A percentile compares a stretch with the other conserved stretches of the same genome.
Evolutionary conservation across 2,329 filamentous ascomycete species (phyloP).

Genomic region (Ceratocystis huliohia): DNA sequence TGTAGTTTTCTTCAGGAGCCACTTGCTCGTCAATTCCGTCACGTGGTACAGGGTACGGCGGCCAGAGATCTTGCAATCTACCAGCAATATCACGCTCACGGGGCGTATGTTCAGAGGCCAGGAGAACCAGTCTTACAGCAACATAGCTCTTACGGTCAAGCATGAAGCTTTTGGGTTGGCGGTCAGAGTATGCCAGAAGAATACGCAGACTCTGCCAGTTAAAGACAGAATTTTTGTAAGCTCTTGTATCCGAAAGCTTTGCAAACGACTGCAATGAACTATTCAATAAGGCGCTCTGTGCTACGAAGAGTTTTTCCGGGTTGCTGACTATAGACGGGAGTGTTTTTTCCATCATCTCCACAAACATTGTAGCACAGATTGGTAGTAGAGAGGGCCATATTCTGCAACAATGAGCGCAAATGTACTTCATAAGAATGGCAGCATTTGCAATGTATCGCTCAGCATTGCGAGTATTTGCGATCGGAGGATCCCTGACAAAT

Average conservation of each 20-base stretch:
- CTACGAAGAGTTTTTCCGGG: constrained; percentile 22
- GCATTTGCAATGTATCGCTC: constrained; percentile 7
- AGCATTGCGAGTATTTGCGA: background rate
- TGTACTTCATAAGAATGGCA: constrained; percentile 12
- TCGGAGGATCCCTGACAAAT: constrained; percentile 11
- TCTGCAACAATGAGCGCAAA: constrained; percentile 21
- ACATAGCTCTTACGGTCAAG: constrained; percentile 41
- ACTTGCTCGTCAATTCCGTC: constrained; percentile 48
- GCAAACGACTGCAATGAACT: constrained; percentile 28
- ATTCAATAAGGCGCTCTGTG: constrained; percentile 30
- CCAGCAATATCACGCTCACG: constrained; percentile 37
- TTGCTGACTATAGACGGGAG: constrained; percentile 20
- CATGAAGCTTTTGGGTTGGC: constrained; percentile 37
- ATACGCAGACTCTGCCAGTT: constrained; percentile 47
- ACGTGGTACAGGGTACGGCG: constrained; percentile 44
- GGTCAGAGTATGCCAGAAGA: constrained; percentile 40
- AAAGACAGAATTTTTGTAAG: constrained; percentile 31
- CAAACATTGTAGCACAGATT: constrained; percentile 26
- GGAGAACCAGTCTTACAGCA: constrained; percentile 41
- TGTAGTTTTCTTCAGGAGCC: constrained; percentile 39
- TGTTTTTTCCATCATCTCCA: constrained; percentile 26
- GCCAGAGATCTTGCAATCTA: constrained; percentile 43
- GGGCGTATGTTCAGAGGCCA: constrained; percentile 40
- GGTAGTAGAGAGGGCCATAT: constrained; percentile 26
- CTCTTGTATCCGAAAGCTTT: constrained; percentile 26